phyloP scores from a whole-genome alignment of 2,329 filamentous ascomycete species.

The Mariannaea elegans region DNA sequence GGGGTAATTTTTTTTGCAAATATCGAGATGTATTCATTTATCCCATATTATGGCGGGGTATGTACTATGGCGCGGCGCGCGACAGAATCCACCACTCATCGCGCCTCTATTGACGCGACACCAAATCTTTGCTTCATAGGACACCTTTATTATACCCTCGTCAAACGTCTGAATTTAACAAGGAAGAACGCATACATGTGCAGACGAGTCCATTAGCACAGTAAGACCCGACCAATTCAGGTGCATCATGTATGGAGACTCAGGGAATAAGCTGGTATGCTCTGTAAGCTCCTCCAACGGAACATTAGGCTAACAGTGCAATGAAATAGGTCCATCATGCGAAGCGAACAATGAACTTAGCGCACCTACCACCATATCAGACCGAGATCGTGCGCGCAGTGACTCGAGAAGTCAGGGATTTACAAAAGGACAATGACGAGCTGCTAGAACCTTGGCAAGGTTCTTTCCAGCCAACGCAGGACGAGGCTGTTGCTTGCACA shows the following conservation, averaged over 20 bases:
- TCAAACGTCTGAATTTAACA: background rate
- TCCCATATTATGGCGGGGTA: conserved; percentile 41
- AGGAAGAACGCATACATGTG: background rate
- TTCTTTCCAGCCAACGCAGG: conserved; percentile 83
- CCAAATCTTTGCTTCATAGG: conserved; percentile 13
- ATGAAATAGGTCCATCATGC: conserved; percentile 83
- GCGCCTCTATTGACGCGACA: conserved; percentile 27
- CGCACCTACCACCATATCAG: conserved; percentile 89
- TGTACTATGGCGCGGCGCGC: conserved; percentile 17
- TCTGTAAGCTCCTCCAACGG: background rate
- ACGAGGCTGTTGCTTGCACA: conserved; percentile 86
- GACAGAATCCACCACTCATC: conserved; percentile 23
- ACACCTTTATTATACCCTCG: background rate
- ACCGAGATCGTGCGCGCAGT: conserved; percentile 89
- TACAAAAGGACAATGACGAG: conserved; percentile 84
- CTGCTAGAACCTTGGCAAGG: conserved; percentile 85
- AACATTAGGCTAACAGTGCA: conserved; percentile 14
- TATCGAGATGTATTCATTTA: conserved; percentile 33
- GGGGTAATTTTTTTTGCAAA: conserved; percentile 16
- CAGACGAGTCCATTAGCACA: background rate
- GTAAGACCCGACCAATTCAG: background rate
- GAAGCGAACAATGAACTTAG: conserved; percentile 89
- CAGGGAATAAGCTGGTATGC: conserved; percentile 82
- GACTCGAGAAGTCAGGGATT: conserved; percentile 89
- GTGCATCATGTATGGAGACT: conserved; percentile 81